These are phyloP conservation scores for Colletotrichum siamense DNA, from an alignment of 2,329 filamentous ascomycete species.

Conservation along the genomic window DNA sequence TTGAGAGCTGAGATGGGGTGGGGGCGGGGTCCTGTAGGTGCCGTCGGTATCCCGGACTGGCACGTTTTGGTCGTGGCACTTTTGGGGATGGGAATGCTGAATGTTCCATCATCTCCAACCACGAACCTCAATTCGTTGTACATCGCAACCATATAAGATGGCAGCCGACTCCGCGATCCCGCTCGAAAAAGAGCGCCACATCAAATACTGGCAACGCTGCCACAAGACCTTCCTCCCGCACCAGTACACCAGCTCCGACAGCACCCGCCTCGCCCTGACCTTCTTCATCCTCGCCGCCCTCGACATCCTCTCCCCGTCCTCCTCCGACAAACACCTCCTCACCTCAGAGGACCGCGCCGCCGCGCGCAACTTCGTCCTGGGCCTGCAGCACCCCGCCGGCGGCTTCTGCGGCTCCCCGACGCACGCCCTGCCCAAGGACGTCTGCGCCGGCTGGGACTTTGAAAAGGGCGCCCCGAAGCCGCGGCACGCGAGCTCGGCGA, in stretches of 20 bases:
- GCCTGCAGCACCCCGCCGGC: slow-evolving; percentile 82
- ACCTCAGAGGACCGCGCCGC: slow-evolving; percentile 45
- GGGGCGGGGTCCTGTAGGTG: neutral
- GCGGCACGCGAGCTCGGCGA: slow-evolving; percentile 57
- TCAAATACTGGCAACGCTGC: slow-evolving; percentile 93
- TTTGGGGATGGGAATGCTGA: neutral
- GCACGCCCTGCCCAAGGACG: slow-evolving; percentile 51
- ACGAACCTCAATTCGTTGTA: neutral
- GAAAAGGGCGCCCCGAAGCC: slow-evolving; percentile 11
- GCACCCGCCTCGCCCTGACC: slow-evolving; percentile 85
- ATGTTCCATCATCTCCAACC: neutral
- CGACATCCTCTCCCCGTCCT: slow-evolving; percentile 73
- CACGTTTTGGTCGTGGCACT: neutral
- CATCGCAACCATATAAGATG: slow-evolving; percentile 13
- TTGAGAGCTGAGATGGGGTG: neutral
- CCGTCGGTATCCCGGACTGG: neutral
- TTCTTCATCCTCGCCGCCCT: slow-evolving; percentile 89
- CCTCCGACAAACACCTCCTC: slow-evolving; percentile 42
- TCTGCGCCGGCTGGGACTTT: slow-evolving; percentile 28
- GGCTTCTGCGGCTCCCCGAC: slow-evolving; percentile 89
- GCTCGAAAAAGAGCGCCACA: slow-evolving; percentile 70
- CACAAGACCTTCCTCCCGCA: slow-evolving; percentile 81
- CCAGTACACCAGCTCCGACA: slow-evolving; percentile 87
- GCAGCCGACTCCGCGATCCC: slow-evolving; percentile 28
- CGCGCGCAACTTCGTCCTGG: slow-evolving; percentile 79